Percentiles rank a stretch among this genome's conserved stretches.
Conservation (phyloP, 352 stramenopile genomes). For the Phytopythium cucurbitacearum region DNA sequence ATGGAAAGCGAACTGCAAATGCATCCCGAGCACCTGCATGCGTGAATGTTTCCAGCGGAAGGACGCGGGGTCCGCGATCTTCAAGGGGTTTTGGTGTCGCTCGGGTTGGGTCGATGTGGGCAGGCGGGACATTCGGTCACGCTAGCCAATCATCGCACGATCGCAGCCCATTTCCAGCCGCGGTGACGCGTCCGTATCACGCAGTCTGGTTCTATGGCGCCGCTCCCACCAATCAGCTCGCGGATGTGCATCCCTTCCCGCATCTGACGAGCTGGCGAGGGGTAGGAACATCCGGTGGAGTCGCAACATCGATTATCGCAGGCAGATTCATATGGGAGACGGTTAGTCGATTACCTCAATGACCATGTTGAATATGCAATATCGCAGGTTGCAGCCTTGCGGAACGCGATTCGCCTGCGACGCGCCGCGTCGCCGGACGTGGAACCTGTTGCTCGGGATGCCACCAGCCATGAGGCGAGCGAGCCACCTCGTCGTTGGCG, state of each 20-base stretch:
- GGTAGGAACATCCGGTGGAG: too few species aligned
- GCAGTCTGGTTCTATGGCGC: conserved; percentile 7
- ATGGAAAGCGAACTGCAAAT: too few species aligned
- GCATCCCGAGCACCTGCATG: too few species aligned
- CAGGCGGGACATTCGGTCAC: too few species aligned
- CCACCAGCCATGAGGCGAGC: not conserved
- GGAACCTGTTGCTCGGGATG: not conserved
- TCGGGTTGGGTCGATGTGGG: too few species aligned
- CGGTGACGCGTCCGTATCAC: conserved; percentile 28
- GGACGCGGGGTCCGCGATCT: too few species aligned
- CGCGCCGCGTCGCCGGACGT: conserved; percentile 7
- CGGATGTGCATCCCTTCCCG: conserved; percentile 11
- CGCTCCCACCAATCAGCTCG: conserved; percentile 25
- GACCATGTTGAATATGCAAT: too few species aligned
- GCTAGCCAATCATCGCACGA: conserved; percentile 15
- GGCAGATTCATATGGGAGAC: not conserved
- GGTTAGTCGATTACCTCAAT: not conserved
- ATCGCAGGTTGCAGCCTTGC: too few species aligned
- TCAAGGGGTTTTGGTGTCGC: too few species aligned
- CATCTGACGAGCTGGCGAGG: not conserved
- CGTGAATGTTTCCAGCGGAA: too few species aligned
- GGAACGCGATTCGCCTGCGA: conserved; percentile 5
- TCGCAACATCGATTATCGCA: not conserved
- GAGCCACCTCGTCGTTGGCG: not conserved
- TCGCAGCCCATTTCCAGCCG: not conserved